A percentile compares a stretch with the other conserved stretches of the same genome.
These are phyloP conservation scores for Penicillium sp. DNA, from an alignment of 2,329 filamentous ascomycete genomes.

Conservation along the genomic window DNA sequence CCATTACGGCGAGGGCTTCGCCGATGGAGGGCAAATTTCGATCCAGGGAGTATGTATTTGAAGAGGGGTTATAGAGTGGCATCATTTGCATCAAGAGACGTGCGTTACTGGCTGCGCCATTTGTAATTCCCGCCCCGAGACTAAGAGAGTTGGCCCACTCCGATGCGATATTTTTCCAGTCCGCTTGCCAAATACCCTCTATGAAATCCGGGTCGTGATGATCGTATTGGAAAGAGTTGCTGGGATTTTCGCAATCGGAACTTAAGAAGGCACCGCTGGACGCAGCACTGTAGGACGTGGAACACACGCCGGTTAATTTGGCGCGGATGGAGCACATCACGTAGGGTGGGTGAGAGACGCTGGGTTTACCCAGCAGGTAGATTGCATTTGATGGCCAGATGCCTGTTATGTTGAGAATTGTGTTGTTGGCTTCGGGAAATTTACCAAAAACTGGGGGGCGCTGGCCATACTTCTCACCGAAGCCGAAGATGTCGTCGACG, in stretches of 20 bases:
- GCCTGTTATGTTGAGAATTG: slow-evolving; percentile 61
- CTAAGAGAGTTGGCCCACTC: slow-evolving; percentile 62
- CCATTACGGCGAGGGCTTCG: slow-evolving; percentile 73
- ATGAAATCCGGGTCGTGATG: slow-evolving; percentile 43
- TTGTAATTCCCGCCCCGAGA: slow-evolving; percentile 59
- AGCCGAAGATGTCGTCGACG: slow-evolving; percentile 73
- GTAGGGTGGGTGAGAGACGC: slow-evolving; percentile 53
- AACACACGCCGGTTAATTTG: slow-evolving; percentile 67
- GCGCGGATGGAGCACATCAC: slow-evolving; percentile 71
- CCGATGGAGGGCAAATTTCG: slow-evolving; percentile 67
- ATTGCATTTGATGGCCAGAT: slow-evolving; percentile 57
- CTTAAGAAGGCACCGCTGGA: slow-evolving; percentile 62
- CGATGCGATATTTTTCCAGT: slow-evolving; percentile 62
- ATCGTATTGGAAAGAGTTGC: slow-evolving; percentile 61
- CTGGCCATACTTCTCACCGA: slow-evolving; percentile 59
- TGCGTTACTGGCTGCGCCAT: slow-evolving; percentile 63
- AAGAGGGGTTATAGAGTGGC: slow-evolving; percentile 39
- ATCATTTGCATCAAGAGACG: slow-evolving; percentile 63
- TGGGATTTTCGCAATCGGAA: slow-evolving; percentile 64
- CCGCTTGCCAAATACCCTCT: slow-evolving; percentile 40
- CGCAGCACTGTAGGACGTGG: slow-evolving; percentile 61
- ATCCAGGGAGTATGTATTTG: slow-evolving; percentile 46
- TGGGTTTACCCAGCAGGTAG: slow-evolving; percentile 66
- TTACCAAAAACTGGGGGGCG: slow-evolving; percentile 60
- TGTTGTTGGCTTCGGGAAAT: slow-evolving; percentile 67